Evolutionary conservation across 2,329 filamentous ascomycete species (phyloP).

Genomic region (Phialocephala subalpina): DNA sequence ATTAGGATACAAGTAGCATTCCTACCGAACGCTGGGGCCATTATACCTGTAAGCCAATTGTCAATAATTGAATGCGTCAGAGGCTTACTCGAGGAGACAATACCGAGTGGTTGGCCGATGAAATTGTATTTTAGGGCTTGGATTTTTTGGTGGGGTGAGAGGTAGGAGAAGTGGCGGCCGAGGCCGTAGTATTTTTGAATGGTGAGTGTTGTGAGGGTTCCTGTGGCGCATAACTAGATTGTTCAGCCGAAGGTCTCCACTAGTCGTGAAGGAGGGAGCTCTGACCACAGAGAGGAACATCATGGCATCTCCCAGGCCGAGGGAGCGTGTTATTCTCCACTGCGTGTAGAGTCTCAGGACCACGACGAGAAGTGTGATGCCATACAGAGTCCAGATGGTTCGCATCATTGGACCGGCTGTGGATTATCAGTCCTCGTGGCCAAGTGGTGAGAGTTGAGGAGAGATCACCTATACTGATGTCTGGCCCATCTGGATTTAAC

Average conservation of each 20-base stretch:
- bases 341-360: conserved; percentile 21
- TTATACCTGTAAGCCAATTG: conserved; percentile 26
- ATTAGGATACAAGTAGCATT: conserved; percentile 30
- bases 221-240: not conserved
- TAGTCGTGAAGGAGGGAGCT: not conserved
- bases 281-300: conserved; percentile 23
- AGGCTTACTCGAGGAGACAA: not conserved
- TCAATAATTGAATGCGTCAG: not conserved
- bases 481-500: conserved; percentile 10
- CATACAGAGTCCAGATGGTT: conserved; percentile 23
- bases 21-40: conserved; percentile 30
- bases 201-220: not conserved
- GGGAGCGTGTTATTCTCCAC: conserved; percentile 9
- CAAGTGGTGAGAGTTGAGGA: not conserved
- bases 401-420: conserved; percentile 17
- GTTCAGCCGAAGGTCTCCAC: not conserved
- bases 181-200: conserved; percentile 31
- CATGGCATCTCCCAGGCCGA: conserved; percentile 24
- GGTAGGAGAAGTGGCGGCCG: conserved; percentile 30
- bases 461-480: conserved; percentile 9
- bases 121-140: conserved; percentile 29
- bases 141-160: conserved; percentile 18
- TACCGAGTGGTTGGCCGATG: conserved; percentile 29
- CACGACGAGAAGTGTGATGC: conserved; percentile 17
- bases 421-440: not conserved